A percentile compares a stretch with the other conserved stretches of the same genome.
Conservation (phyloP, 2,329 filamentous ascomycete species). For the Phaeosphaeriaceae sp. region DNA sequence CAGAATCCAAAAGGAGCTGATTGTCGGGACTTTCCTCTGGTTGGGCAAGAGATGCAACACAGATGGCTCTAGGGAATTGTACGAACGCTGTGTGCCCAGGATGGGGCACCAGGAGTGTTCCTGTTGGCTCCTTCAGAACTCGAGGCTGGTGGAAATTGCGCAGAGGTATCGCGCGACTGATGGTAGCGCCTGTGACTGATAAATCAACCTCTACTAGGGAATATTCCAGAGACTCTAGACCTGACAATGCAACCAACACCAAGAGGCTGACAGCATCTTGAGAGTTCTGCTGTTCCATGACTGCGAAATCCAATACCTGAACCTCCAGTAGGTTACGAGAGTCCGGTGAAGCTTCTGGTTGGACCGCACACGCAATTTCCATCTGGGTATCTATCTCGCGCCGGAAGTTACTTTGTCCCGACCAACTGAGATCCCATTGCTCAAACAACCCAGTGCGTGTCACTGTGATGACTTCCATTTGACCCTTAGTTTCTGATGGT, state of each 20-base stretch:
- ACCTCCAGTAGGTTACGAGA: conserved; percentile 63
- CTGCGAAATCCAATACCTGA: conserved; percentile 80
- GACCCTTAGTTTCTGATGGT: conserved; percentile 73
- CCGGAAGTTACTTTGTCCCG: conserved; percentile 78
- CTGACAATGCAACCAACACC: conserved; percentile 42
- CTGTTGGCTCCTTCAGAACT: conserved; percentile 38
- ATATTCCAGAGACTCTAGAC: conserved; percentile 61
- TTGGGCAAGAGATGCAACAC: conserved; percentile 75
- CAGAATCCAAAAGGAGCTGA: conserved; percentile 65
- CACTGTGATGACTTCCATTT: conserved; percentile 81
- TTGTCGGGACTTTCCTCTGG: conserved; percentile 74
- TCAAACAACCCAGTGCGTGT: conserved; percentile 80
- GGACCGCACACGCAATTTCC: conserved; percentile 67
- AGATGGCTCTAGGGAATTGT: conserved; percentile 77
- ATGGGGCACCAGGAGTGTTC: conserved; percentile 74
- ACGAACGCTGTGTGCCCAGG: conserved; percentile 82
- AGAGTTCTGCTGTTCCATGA: conserved; percentile 57
- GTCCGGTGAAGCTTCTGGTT: conserved; percentile 57
- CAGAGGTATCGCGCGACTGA: conserved; percentile 73
- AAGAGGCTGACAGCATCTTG: conserved; percentile 28
- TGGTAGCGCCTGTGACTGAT: conserved; percentile 57
- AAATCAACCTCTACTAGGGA: conserved; percentile 76
- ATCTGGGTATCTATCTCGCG: conserved; percentile 74
- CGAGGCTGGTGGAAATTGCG: conserved; percentile 56
- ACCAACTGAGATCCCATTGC: conserved; percentile 87